Conservation (phyloP, 768 basidiomycete species). For the Lentinula raphanica region DNA sequence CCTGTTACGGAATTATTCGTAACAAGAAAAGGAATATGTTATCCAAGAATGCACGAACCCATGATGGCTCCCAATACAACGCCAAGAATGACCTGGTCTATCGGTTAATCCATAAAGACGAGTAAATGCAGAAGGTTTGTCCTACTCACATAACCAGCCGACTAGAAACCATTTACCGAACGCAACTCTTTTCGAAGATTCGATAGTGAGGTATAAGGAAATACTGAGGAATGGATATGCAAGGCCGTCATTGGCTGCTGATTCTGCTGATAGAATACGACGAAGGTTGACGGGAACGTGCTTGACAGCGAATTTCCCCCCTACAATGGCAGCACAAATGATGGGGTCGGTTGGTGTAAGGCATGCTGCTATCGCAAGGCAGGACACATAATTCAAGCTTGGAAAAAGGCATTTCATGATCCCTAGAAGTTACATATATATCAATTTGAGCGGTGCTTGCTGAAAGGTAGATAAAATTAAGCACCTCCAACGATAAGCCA, state of each 20-base stretch:
- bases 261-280: conserved; percentile 80
- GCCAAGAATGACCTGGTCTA: conserved; percentile 81
- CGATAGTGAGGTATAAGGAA: conserved; percentile 79
- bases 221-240: conserved; percentile 90
- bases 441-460: background rate
- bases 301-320: conserved; percentile 62
- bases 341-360: conserved; percentile 95
- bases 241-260: conserved; percentile 92
- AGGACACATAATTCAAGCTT: conserved; percentile 61
- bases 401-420: conserved; percentile 73
- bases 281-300: conserved; percentile 75
- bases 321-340: conserved; percentile 83
- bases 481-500: conserved; percentile 76
- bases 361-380: conserved; percentile 83
- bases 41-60: conserved; percentile 21
- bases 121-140: conserved; percentile 1
- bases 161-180: conserved; percentile 82
- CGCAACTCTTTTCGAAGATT: conserved; percentile 55
- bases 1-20: conserved; percentile 37
- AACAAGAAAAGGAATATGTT: conserved; percentile 1
- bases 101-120: background rate
- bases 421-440: conserved; percentile 33
- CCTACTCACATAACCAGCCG: conserved; percentile 71
- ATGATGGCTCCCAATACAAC: conserved; percentile 57
- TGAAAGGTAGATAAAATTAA: background rate